Base-by-base conservation (phyloP, 306 rosid species). In the Prunus mira region DNA sequence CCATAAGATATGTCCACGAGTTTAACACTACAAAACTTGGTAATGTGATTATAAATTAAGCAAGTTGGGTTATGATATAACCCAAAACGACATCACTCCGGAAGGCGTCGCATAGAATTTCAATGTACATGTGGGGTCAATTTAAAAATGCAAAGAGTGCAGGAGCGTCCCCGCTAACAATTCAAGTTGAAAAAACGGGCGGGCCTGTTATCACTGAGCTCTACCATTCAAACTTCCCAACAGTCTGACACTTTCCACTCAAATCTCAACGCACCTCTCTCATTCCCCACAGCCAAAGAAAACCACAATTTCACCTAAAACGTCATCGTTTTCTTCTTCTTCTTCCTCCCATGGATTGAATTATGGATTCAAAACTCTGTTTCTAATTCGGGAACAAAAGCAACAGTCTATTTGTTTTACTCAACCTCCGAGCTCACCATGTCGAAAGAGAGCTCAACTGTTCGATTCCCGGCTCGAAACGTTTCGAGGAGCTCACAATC, bases 391-490 rank as follows among this genome's bases (percentile, higher is more conserved):
- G 25, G 1, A 18, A 41, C 54, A 56, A 34, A 55, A 20, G 25
- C 75, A 19, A 6, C 74, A 19, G n/a, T 19, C 65, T 4, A 2
- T 25, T 60, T 60, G 65, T 28, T 55, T 14, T 8, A 34, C 66
- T 45, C 14, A 55, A 55, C 7, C 47, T 47, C 32, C 25, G 46
- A 32, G 72, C 69, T 61, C 78, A 72, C 5, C 71, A 79, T 79
- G 74, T 54, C 72, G 45, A 66, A 65, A 15, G 78, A 72, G 54
- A 63, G 49, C 78, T 63, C 73, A 15, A 47, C 43, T 20, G 9
- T 65, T 18, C 67, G 67, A 41, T 38, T 76, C 60, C 6, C 74
- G 5, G 18, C 47, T 15, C 77, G 73, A 72, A 71, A 38, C 67
- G 67, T 54, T 32, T 34, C 61, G 61, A 25, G 34, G 28, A 74